These are phyloP conservation scores for Elongisporangium undulatum DNA, from an alignment of 352 stramenopile species.

Conservation along the genomic window DNA sequence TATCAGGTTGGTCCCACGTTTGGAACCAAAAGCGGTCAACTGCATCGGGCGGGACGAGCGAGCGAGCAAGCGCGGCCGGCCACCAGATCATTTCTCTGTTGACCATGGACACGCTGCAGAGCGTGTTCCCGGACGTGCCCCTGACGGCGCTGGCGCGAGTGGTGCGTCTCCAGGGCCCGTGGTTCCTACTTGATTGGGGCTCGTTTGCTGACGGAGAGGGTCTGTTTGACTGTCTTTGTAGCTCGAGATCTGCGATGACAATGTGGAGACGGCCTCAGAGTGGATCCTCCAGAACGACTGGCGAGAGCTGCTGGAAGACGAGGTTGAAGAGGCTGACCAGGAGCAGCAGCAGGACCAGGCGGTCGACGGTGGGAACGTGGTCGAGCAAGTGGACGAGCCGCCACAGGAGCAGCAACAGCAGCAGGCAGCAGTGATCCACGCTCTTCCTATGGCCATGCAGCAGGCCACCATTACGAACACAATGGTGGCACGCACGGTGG, in stretches of 20 bases:
- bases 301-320: slow-evolving; percentile 30
- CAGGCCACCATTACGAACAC: not conserved
- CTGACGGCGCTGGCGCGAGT: slow-evolving; percentile 24
- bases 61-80: not conserved
- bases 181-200: not conserved
- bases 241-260: slow-evolving; percentile 51
- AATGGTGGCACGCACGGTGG: not conserved
- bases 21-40: not conserved
- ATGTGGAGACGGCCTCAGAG: slow-evolving; percentile 41
- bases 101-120: slow-evolving; percentile 36
- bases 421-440: not conserved
- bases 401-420: not conserved
- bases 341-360: not conserved
- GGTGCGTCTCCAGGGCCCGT: slow-evolving; percentile 13
- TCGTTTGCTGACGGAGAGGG: not conserved
- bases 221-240: slow-evolving; percentile 10
- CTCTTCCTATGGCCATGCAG: not conserved
- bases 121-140: slow-evolving; percentile 37
- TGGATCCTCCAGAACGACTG: slow-evolving; percentile 63
- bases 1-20: not conserved
- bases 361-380: slow-evolving; percentile 1
- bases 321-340: not conserved
- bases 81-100: not conserved
- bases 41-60: not conserved
- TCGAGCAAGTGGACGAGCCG: not conserved